phyloP scores from a whole-genome alignment of 768 basidiomycete genomes.

The Russula lepida region DNA sequence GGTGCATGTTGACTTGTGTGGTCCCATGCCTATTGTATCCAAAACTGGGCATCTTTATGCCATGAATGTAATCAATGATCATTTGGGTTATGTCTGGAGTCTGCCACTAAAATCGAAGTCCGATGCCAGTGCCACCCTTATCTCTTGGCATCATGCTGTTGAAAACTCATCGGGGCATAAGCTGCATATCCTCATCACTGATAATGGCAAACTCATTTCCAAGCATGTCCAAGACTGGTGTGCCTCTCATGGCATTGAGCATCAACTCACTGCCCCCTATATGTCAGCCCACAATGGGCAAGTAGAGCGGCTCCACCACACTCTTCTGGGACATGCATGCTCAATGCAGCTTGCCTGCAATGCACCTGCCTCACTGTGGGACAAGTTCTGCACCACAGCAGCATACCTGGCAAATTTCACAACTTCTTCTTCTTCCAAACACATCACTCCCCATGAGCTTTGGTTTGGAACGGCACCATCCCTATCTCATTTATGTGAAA shows the following conservation, averaged over 20 bases:
- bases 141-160: background rate
- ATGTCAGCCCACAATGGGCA: too few relatives aligned
- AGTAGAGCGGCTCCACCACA: too few relatives aligned
- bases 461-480: background rate
- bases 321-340: too few relatives aligned
- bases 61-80: background rate
- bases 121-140: background rate
- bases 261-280: background rate
- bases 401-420: background rate
- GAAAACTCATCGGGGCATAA: background rate
- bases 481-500: background rate
- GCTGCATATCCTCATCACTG: background rate
- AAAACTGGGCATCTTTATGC: background rate
- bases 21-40: background rate
- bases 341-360: background rate
- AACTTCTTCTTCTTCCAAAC: background rate
- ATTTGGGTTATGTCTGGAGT: background rate
- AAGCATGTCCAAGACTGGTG: background rate
- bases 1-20: background rate
- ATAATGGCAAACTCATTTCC: background rate
- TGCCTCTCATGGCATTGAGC: rapidly evolving
- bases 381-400: background rate
- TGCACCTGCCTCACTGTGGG: background rate
- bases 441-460: background rate
- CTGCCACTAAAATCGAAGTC: background rate